Evolutionary conservation across 2,329 filamentous ascomycete species (phyloP), one percentile per base, ranked within the genome.

Genomic region (Ophiocordyceps robertsii): DNA sequence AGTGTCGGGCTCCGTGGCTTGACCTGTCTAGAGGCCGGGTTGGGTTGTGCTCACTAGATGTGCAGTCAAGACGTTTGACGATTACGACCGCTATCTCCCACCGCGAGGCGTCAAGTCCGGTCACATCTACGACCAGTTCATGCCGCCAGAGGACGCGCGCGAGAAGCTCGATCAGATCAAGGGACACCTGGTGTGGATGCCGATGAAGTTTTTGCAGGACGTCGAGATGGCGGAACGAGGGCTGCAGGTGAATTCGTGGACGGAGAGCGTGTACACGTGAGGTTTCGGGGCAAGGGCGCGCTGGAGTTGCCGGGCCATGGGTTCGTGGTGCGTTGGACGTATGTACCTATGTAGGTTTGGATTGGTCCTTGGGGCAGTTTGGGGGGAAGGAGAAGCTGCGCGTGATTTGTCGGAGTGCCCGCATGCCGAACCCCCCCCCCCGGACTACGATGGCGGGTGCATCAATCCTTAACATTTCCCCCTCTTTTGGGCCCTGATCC

Each of bases 131-230:
- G 87, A 93, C 58, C 76, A 76, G 45, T 86, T 82, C 61, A 73
- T 83, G 59, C 82, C 84, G 0, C 74, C 79, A 0, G 69, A 80
- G 21, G 81, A 93, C 43, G 78, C 92, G 7, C 73, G 84, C 14
- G 60, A 72, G 49, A 87, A 90, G 60, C 67, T 96, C 40, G 80
- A 87, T 53, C 72, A 82, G 55, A 77, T 96, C 51, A 81, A 79
- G 64, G 90, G 90, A 0, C 90, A 96, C 66, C 61, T 96, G 35
- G 90, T 96, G 7, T 93, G 86, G 85, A 90, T 95, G 80, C 88
- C 88, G n/a, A 61, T 96, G 54, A 77, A 88, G 38, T 96, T 95
- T 58, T 62, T 96, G 56, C 72, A 75, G 53, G 80, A 94, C 49
- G 87, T 81, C 0, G 73, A 85, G 53, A 93, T 96, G 88, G 89